Percentiles rank a stretch among this genome's conserved stretches.
phyloP scores from a whole-genome alignment of 495 filamentous ascomycete genomes.

The Neurospora cerealis region DNA sequence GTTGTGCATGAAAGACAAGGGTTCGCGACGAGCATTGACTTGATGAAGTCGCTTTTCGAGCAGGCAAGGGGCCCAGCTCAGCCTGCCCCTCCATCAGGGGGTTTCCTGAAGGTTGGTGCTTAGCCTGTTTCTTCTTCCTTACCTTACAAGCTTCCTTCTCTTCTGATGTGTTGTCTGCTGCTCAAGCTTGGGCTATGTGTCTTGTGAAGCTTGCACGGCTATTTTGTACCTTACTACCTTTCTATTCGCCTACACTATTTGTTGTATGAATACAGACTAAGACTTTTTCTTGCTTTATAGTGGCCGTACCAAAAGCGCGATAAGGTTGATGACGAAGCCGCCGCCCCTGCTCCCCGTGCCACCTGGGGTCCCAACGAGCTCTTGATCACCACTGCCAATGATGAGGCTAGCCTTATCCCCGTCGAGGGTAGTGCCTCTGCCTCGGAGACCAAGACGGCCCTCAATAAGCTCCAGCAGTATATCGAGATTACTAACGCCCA shows the following conservation, averaged over 20 bases:
- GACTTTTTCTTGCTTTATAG: constrained; percentile 47
- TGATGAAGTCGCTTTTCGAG: constrained; percentile 85
- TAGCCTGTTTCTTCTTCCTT: constrained; percentile 62
- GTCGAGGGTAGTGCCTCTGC: constrained; percentile 7
- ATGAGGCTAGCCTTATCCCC: constrained; percentile 14
- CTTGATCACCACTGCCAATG: constrained; percentile 48
- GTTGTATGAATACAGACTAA: constrained; percentile 25
- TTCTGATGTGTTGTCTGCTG: constrained; percentile 11
- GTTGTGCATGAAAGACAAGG: constrained; percentile 41
- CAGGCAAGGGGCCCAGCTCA: constrained; percentile 42
- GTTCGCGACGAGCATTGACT: constrained; percentile 71
- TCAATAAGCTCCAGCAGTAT: constrained; percentile 21
- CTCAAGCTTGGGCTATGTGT: neutral
- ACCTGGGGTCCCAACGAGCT: constrained; percentile 69
- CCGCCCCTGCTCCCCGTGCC: constrained; percentile 52
- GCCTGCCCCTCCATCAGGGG: constrained; percentile 29
- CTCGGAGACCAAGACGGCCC: constrained; percentile 1
- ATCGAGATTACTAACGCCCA: constrained; percentile 15
- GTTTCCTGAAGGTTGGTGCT: constrained; percentile 41
- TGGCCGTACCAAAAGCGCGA: constrained; percentile 76
- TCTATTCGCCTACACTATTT: constrained; percentile 8
- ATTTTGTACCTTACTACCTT: constrained; percentile 17
- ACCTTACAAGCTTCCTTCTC: constrained; percentile 30
- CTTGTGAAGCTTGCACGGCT: constrained; percentile 3
- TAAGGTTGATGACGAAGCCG: constrained; percentile 49